Percentiles rank a stretch among this genome's conserved stretches.
Conservation (phyloP, 805 yeast species). For the Candida boleticola region DNA sequence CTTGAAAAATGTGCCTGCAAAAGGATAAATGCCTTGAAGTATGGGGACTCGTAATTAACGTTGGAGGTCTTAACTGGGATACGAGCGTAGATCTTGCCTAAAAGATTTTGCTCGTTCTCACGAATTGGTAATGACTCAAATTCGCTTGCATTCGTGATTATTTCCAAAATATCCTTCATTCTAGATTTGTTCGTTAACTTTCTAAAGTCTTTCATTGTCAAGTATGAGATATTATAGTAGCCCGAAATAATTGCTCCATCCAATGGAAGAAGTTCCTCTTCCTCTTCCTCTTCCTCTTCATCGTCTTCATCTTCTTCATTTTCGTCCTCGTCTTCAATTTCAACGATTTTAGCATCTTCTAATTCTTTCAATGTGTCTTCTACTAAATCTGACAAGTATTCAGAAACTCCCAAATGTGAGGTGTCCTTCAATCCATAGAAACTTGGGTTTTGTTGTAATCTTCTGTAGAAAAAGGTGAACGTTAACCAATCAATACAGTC, state of each 20-base stretch:
- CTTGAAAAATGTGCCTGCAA: conserved; percentile 82
- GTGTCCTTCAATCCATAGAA: conserved; percentile 76
- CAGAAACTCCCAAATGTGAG: conserved; percentile 69
- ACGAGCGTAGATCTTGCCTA: conserved; percentile 52
- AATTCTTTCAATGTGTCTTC: conserved; percentile 70
- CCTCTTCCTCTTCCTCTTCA: conserved; percentile 36
- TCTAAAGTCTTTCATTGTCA: conserved; percentile 63
- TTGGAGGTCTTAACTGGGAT: conserved; percentile 58
- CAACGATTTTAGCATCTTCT: conserved; percentile 58
- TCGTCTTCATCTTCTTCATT: conserved; percentile 34
- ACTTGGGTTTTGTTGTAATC: conserved; percentile 81
- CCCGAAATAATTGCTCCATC: conserved; percentile 76
- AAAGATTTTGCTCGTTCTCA: conserved; percentile 49
- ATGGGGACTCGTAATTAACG: conserved; percentile 48
- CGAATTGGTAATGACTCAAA: conserved; percentile 66
- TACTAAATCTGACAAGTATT: conserved; percentile 77
- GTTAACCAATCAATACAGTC: conserved; percentile 92
- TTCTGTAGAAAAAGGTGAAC: conserved; percentile 74
- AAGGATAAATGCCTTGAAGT: conserved; percentile 68
- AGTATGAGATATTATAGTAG: conserved; percentile 62
- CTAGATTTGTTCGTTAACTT: conserved; percentile 55
- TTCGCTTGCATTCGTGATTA: conserved; percentile 66
- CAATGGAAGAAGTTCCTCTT: conserved; percentile 49
- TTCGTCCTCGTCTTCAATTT: conserved; percentile 44
- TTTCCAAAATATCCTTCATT: conserved; percentile 60